phyloP scores from a whole-genome alignment of 2,329 filamentous ascomycete genomes.

The Helotiales sp. region DNA sequence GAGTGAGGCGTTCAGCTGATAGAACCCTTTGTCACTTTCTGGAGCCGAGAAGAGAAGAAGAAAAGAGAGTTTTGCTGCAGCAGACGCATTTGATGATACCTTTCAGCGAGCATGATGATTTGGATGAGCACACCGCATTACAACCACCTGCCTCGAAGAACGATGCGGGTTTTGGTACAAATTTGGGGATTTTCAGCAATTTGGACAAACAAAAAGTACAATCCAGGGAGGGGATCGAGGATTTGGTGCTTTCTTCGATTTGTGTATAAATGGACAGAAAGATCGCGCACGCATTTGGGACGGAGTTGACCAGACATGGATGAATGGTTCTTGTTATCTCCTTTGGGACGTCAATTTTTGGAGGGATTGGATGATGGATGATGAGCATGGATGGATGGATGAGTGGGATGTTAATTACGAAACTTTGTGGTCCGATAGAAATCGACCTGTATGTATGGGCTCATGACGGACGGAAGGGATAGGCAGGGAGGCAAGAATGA shows the following conservation, averaged over 20 bases:
- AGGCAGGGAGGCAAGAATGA: conserved; percentile 4
- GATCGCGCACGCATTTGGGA: conserved; percentile 34
- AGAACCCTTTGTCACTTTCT: not conserved
- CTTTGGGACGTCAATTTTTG: conserved; percentile 17
- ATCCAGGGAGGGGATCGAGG: not conserved
- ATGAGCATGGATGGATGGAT: conserved; percentile 15
- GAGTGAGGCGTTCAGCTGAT: conserved; percentile 54
- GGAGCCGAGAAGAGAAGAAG: not conserved
- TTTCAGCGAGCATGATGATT: conserved; percentile 37
- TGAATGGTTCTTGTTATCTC: conserved; percentile 9
- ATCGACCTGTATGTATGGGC: conserved; percentile 17
- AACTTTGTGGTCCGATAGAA: conserved; percentile 3
- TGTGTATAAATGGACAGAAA: conserved; percentile 32
- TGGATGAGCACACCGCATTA: conserved; percentile 1
- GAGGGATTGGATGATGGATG: not conserved
- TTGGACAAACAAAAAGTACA: conserved; percentile 13
- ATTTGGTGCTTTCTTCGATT: conserved; percentile 15
- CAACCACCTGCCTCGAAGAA: not conserved
- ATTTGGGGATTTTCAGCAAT: conserved; percentile 5
- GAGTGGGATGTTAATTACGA: conserved; percentile 22
- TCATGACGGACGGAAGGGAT: not conserved
- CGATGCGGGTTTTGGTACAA: not conserved
- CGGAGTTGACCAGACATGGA: conserved; percentile 28
- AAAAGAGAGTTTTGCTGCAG: not conserved
- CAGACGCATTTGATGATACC: conserved; percentile 22